These are phyloP conservation scores for Hygrophila difformis DNA, from an alignment of 257 asterid species.

Conservation along the genomic window DNA sequence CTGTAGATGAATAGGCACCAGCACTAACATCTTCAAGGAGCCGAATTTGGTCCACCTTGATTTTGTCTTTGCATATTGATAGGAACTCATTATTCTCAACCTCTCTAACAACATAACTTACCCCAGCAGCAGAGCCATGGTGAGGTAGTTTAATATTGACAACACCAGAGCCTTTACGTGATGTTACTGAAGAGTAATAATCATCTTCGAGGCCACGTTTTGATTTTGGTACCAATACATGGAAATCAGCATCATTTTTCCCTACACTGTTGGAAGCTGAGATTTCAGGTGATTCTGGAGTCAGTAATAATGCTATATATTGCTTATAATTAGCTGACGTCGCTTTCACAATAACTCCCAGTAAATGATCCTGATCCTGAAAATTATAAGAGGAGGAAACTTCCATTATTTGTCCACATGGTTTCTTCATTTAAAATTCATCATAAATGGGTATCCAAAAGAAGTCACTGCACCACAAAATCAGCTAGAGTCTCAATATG, in stretches of 20 bases:
- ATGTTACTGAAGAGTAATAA: constrained; percentile 46
- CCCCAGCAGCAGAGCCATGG: constrained; percentile 74
- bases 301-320: constrained; percentile 75
- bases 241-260: constrained; percentile 38
- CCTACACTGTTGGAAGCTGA: constrained; percentile 38
- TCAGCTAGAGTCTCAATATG: too few relatives aligned
- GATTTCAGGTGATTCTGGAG: constrained; percentile 57
- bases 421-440: background rate
- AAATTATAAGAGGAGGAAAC: constrained; percentile 14
- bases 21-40: constrained; percentile 86
- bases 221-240: constrained; percentile 80
- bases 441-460: too few relatives aligned
- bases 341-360: constrained; percentile 75
- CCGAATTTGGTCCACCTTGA: constrained; percentile 76
- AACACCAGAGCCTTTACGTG: constrained; percentile 78
- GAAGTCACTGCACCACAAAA: too few relatives aligned
- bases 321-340: constrained; percentile 61
- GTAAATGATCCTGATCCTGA: constrained; percentile 91
- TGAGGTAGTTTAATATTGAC: constrained; percentile 79
- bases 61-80: constrained; percentile 59
- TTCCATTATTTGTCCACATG: constrained; percentile 1
- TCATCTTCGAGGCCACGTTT: constrained; percentile 88
- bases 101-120: constrained; percentile 78
- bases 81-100: constrained; percentile 58
- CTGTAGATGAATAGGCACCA: constrained; percentile 72